Evolutionary conservation across 1,139 yeast genomes (phyloP), one percentile per base, ranked within the genome.

Genomic region (Ashbya aceris): DNA sequence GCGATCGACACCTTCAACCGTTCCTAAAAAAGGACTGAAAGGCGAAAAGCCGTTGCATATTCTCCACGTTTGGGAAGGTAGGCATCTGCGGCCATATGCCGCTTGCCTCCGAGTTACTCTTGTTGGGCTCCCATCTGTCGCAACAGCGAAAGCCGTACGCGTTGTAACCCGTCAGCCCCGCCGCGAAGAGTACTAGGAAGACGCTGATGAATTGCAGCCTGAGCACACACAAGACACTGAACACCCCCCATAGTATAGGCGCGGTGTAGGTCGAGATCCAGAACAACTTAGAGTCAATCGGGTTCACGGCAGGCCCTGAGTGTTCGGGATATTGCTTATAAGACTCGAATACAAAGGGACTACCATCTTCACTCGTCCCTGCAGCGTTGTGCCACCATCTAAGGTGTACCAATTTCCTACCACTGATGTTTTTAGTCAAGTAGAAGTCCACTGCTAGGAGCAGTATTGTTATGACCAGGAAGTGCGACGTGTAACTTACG

Each of bases 381-480:
- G 58, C 48, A 1, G 59, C 52, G 40, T 83, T 89, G 60, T 85
- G 86, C 95, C 96, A 87, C 96, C 96, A 89, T 51, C 98, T 73
- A 49, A 91, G 70, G 0, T 96, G 97, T 6, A 91, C 97, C 44
- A 91, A 65, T 42, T 85, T 71, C 47, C 97, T 69, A 0, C 98
- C 98, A 11, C 94, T 71, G 11, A 91, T 84, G 61, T 91, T 91
- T 58, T 91, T 91, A 35, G 86, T 79, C 56, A 85, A 83, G 95
- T 96, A 91, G 58, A 91, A 91, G 61, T 91, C 98, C 1, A 86
- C 86, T 0, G 95, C 83, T 27, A 85, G 71, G 5, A 17, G 6
- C 27, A 87, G 67, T 20, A 91, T 66, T 5, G 87, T 77, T 36
- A 86, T 78, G 8, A 79, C 61, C 27, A 91, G 87, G 66, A 91